Conservation (phyloP, 2,329 filamentous ascomycete species). For the Alternaria sp. region DNA sequence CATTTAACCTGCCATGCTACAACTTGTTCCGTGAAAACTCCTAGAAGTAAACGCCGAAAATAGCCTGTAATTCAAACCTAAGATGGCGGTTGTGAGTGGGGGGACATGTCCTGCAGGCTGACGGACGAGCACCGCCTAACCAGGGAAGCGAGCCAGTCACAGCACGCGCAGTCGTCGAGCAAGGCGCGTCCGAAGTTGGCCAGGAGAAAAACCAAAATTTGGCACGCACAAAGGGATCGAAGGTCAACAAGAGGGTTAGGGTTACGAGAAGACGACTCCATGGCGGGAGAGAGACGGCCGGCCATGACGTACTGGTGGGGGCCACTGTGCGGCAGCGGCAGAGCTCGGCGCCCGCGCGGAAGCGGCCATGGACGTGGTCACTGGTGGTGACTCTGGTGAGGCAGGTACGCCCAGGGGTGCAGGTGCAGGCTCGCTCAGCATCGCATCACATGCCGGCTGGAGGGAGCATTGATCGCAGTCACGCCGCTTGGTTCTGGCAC, state of each 20-base stretch:
- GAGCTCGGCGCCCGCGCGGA: slow-evolving; percentile 11
- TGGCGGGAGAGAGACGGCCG: background rate
- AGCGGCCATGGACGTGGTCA: slow-evolving; percentile 11
- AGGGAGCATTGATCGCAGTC: slow-evolving; percentile 3
- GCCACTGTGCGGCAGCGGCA: slow-evolving; percentile 2
- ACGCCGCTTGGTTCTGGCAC: slow-evolving; percentile 9
- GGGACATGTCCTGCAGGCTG: slow-evolving; percentile 14
- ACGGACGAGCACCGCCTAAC: slow-evolving; percentile 23
- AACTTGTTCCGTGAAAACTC: no score
- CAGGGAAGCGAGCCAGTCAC: slow-evolving; percentile 32
- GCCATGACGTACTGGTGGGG: slow-evolving; percentile 20
- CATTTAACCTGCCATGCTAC: no score
- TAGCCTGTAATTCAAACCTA: background rate
- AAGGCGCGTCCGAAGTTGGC: slow-evolving; percentile 15
- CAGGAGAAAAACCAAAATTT: slow-evolving; percentile 16
- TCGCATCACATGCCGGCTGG: slow-evolving; percentile 3
- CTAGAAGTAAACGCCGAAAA: no score
- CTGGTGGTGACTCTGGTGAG: background rate
- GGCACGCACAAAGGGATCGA: slow-evolving; percentile 24
- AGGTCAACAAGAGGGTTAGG: slow-evolving; percentile 9
- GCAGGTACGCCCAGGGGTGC: slow-evolving; percentile 5
- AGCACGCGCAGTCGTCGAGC: slow-evolving; percentile 14
- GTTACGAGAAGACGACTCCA: background rate
- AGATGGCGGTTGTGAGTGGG: background rate
- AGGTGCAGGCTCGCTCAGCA: slow-evolving; percentile 11